A percentile compares a stretch with the other conserved stretches of the same genome.
Evolutionary conservation across 2,329 filamentous ascomycete genomes (phyloP).

Genomic region (Diaporthe sp.): DNA sequence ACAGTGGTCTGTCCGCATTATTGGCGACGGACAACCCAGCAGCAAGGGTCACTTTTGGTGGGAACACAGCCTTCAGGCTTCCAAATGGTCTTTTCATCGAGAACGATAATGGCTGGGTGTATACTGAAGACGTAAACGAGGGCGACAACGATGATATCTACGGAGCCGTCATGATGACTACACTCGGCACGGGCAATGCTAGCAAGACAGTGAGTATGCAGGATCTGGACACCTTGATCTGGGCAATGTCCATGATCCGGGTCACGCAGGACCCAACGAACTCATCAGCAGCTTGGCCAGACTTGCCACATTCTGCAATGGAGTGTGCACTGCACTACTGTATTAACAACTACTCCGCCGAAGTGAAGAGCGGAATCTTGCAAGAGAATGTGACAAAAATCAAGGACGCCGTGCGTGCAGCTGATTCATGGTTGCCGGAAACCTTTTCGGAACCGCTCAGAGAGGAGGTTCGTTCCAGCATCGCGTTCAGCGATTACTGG

Average conservation of each 20-base stretch:
- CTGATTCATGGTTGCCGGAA: conserved; percentile 17
- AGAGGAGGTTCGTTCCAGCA: background rate
- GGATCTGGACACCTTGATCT: conserved; percentile 30
- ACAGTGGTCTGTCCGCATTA: conserved; percentile 7
- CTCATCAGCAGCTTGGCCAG: conserved; percentile 23
- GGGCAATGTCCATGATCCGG: conserved; percentile 24
- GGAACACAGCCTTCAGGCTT: conserved; percentile 28
- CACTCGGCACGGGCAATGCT: conserved; percentile 25
- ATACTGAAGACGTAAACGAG: background rate
- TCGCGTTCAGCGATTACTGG: conserved; percentile 5
- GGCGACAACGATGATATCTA: conserved; percentile 2
- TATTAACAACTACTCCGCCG: conserved; percentile 28
- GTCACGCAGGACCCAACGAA: conserved; percentile 6
- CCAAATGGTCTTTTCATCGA: conserved; percentile 33
- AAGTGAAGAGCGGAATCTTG: conserved; percentile 14
- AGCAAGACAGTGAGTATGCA: conserved; percentile 34
- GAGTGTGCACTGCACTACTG: conserved; percentile 34
- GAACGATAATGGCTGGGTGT: conserved; percentile 27
- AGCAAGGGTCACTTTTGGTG: background rate
- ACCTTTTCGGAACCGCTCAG: background rate
- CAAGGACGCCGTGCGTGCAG: background rate
- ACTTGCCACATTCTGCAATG: conserved; percentile 3
- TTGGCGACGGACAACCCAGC: background rate
- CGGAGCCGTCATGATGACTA: conserved; percentile 29
- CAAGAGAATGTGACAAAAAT: background rate